phyloP scores from a whole-genome alignment of 176 grass and related monocot species.

The Cenchrus americanus region DNA sequence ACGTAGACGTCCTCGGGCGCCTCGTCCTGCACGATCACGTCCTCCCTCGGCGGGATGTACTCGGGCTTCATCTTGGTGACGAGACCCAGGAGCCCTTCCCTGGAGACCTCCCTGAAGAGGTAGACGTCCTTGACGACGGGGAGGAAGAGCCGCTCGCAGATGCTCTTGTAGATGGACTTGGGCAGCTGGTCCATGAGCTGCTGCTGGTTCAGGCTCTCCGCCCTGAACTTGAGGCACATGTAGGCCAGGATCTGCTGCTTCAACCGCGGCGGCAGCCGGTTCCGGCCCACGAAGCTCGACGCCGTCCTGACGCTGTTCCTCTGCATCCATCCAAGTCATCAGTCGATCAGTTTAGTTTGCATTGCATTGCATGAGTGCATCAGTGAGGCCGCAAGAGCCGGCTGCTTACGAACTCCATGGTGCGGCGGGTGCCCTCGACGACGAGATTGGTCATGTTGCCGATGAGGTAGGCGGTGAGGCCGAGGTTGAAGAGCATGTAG shows the following conservation, averaged over 20 bases:
- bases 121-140: slow-evolving; percentile 82
- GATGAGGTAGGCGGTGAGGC: slow-evolving; percentile 90
- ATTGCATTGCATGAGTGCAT: too few species aligned
- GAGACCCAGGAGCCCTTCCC: slow-evolving; percentile 67
- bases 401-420: slow-evolving; percentile 93
- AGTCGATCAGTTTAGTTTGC: background rate
- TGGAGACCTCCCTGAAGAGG: slow-evolving; percentile 82
- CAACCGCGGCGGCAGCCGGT: slow-evolving; percentile 73
- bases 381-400: too few species aligned
- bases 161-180: slow-evolving; percentile 95
- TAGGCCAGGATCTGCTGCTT: slow-evolving; percentile 90
- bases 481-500: slow-evolving; percentile 98
- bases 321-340: slow-evolving; percentile 33
- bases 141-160: slow-evolving; percentile 86
- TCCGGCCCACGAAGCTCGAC: slow-evolving; percentile 82
- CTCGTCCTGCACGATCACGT: slow-evolving; percentile 90
- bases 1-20: slow-evolving; percentile 82
- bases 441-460: slow-evolving; percentile 99
- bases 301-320: slow-evolving; percentile 85
- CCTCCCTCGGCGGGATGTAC: slow-evolving; percentile 90
- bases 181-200: slow-evolving; percentile 95
- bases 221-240: slow-evolving; percentile 96
- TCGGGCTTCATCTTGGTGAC: slow-evolving; percentile 86
- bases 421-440: slow-evolving; percentile 91
- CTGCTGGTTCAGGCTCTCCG: slow-evolving; percentile 95